Evolutionary conservation across 352 stramenopile species (phyloP), one percentile per base, ranked within the genome.

Genomic region (Pythium aristosporum): DNA sequence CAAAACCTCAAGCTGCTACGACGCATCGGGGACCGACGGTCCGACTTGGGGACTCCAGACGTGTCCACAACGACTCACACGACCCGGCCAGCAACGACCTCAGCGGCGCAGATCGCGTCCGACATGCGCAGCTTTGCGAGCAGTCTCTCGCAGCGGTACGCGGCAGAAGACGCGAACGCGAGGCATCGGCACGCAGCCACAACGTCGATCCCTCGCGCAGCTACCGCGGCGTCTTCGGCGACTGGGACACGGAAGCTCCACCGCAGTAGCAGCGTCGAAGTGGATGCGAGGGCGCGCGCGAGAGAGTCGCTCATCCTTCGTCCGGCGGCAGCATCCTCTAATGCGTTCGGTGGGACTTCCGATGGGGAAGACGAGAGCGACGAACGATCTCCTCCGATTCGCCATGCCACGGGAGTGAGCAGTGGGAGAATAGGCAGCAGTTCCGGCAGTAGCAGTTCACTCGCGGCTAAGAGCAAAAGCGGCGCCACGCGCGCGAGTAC

Each of bases 1-100:
- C 86, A 89, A 62, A 94, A 92, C 72, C 78, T 92, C 57, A 91
- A 91, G 70, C 73, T 92, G 37, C 72, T 92, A 61, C 83, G 85
- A 12, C 83, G 84, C 57, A 91, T 92, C 46, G 83, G 85, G 52
- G 81, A 92, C 67, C 89, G 88, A 69, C 80, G 79, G 44, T 65
- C 77, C 2, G 82, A 85, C 49, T 49, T 76, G 18, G 57, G 58
- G 15, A 21, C 23, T 1, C 18, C 25, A 2, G 34, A 39, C 34
- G 34, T 39, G 34, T 39, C 34, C 34, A 39, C 34, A 13, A 39
- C 34, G 34, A 39, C 34, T 7, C 34, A 39, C 34, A 49, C 49
- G 5, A 43, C 55, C 6, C 47, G 46, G 39, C 70, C 72, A 0
- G 37, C 61, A 10, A 55, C 65, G n/a, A 61, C 59, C 20, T 65